These are phyloP conservation scores for Scopulariopsis brevicaulis DNA, from an alignment of 2,329 filamentous ascomycete species.

Conservation along the genomic window DNA sequence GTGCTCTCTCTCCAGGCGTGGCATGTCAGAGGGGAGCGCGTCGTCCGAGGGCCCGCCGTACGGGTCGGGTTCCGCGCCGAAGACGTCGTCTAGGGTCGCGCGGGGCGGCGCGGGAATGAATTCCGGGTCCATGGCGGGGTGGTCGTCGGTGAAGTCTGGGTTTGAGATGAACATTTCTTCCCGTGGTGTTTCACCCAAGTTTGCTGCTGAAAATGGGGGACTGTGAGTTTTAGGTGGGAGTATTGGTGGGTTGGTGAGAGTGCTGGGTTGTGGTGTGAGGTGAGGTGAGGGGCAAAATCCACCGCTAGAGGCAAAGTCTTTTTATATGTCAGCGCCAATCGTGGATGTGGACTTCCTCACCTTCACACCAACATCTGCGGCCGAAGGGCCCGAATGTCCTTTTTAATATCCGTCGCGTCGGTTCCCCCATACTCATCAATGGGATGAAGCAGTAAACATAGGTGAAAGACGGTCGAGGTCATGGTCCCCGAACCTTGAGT, in stretches of 20 bases:
- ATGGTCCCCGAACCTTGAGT: too few species aligned
- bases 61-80: constrained; percentile 4
- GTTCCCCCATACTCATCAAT: too few species aligned
- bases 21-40: constrained; percentile 50
- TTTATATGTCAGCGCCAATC: neutral
- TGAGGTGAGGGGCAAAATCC: neutral
- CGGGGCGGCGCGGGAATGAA: neutral
- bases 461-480: too few species aligned
- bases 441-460: neutral
- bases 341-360: neutral
- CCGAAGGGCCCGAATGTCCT: neutral
- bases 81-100: constrained; percentile 6
- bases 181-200: neutral
- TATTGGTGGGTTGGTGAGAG: neutral
- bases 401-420: too few species aligned
- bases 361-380: neutral
- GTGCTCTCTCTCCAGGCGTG: constrained; percentile 63
- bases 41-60: neutral
- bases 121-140: neutral
- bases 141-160: neutral
- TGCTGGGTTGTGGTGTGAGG: neutral
- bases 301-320: neutral
- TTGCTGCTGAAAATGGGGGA: neutral
- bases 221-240: neutral
- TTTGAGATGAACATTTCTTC: constrained; percentile 2